These are phyloP conservation scores for Daedalea quercina DNA, from an alignment of 768 basidiomycete genomes.

Conservation along the genomic window DNA sequence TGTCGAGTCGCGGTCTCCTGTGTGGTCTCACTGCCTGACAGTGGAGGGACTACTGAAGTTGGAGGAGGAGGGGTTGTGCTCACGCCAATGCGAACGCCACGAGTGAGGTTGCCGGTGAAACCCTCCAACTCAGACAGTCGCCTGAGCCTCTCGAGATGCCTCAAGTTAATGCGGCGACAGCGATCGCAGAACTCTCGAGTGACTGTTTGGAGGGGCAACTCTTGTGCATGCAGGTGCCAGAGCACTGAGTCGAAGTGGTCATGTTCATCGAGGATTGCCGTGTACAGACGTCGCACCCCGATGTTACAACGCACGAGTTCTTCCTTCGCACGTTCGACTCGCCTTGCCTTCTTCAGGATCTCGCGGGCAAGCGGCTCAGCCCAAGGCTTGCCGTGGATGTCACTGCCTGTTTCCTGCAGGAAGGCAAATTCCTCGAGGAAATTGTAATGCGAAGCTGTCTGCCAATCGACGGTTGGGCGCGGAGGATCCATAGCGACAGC, in stretches of 20 bases:
- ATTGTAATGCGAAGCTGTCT: constrained; percentile 18
- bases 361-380: constrained; percentile 12
- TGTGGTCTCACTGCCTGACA: no score
- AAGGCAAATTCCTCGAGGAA: constrained; percentile 25
- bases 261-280: constrained; percentile 18
- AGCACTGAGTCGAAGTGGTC: background rate
- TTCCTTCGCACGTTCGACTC: constrained; percentile 14
- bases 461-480: constrained; percentile 17
- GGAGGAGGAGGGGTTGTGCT: no score
- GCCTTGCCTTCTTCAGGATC: constrained; percentile 14
- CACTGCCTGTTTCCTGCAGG: constrained; percentile 16
- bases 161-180: constrained; percentile 2
- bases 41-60: no score
- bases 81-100: background rate
- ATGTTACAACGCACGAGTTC: constrained; percentile 19
- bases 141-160: constrained; percentile 2
- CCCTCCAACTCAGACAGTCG: background rate
- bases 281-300: constrained; percentile 21
- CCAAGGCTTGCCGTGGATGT: constrained; percentile 22
- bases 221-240: background rate
- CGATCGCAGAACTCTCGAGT: background rate
- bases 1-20: no score
- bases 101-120: constrained; percentile 3
- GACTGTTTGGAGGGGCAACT: background rate
- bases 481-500: constrained; percentile 17